Base-by-base conservation (phyloP, 345 rosid genomes). In the Camelina hispida region DNA sequence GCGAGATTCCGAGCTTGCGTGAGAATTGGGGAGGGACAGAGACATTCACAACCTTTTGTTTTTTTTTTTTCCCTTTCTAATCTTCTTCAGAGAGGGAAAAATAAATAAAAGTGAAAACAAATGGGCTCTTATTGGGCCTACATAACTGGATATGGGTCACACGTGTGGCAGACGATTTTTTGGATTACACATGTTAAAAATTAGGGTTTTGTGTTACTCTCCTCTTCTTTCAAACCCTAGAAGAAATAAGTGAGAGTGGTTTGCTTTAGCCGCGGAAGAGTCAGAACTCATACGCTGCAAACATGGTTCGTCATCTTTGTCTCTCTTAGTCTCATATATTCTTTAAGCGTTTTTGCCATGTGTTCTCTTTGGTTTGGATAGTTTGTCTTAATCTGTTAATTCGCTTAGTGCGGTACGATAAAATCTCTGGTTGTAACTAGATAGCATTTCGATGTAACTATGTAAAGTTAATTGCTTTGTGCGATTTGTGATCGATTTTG, bases 1-100 rank as follows among this genome's bases (percentile, higher is more conserved):
- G 62, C 62, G 56, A 71, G 68, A 30, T 71, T 48, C 62, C 50
- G 76, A 62, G 75, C 20, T 77, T 71, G 80, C 72, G 72, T 71
- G 76, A 63, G 75, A 61, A 51, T 37, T 55, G 71, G 64, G 56
- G 54, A 63, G 76, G 68, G 66, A 63, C 48, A 10, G 34, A 65
- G 67, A 55, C 58, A 60, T 66, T 78, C 77, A 61, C 63, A 40
- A 51, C 77, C 78, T 64, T 56, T 71, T 57, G 15, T 69, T 76
- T 60, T n/a, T 60, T 8, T 40, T 62, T 72, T 51, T 0, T n/a
- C n/a, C 5, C 23, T 22, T 68, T 60, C 18, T 68, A 42, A 68
- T 76, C 69, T 68, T 38, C 66, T 43, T 42, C 5, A 40, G 16
- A 48, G 72, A 46, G 78, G 73, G 73, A 40, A 72, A 56, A 44